Evolutionary conservation across 2,329 filamentous ascomycete genomes (phyloP), one percentile per base, ranked within the genome.

Genomic region (Basipetospora sp.): DNA sequence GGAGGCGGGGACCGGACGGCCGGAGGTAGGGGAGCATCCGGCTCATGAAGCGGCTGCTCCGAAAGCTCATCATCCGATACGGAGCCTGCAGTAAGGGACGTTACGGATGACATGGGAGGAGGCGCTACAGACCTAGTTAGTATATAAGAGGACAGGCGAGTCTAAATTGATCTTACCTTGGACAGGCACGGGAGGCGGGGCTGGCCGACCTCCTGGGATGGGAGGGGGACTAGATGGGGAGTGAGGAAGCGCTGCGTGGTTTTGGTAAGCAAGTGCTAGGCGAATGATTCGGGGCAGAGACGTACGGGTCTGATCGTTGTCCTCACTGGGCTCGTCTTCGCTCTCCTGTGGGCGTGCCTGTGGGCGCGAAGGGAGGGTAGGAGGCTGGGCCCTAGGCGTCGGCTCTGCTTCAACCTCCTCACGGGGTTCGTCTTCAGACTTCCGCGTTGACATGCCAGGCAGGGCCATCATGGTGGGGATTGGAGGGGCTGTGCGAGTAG

Each of bases 11-110:
- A 44, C 13, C 48, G 43, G 8, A 43, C 36, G n/a, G 62, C 62
- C 35, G 63, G 62, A 16, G 57, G 57, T 38, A 58, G 55, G 20
- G 58, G 56, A 37, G 55, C 55, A 36, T 59, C 56, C 14, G 51
- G 53, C 28, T 53, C 52, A 20, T 59, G 52, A 16, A 58, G 59
- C 26, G 63, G 58, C 50, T 58, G 57, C 38, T 64, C 63, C 8
- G 80, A 85, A 48, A 86, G 62, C 55, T 94, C 88, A 53, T 94
- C 87, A 48, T 92, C 87, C 31, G 87, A 90, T 53, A 81, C 83
- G 2, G 85, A 92, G 20, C 85, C 86, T 43, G 80, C 70, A 41
- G 77, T 84, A 32, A 76, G 77, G 29, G 82, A 82, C 34, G 69
- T 64, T 13, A 71, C 52, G 26, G 68, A 60, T 26, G 70, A 60